Base-by-base conservation (phyloP, 192 early-diverging fungal genomes). In the Funneliformis geosporum region DNA sequence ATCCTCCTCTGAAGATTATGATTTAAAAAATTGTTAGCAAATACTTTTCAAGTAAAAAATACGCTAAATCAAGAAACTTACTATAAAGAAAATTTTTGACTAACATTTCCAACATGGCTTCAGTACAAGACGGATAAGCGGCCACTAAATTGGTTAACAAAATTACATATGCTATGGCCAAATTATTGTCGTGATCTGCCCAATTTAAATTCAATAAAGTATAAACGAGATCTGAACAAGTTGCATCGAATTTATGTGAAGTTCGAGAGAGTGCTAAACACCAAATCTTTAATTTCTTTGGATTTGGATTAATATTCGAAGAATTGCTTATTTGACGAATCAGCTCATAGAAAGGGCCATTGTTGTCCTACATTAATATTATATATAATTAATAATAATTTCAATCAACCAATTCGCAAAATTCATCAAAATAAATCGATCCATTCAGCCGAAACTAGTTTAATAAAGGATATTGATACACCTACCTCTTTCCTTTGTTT, bases 161-260 rank as follows among this genome's bases (percentile, higher is more conserved):
- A 25, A 50, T 72, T n/a, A 72, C 44, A 23, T 72, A 72, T 50
- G 39, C 39, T n/a, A 72, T 10, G 9, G n/a, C 70, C 25, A 72
- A 50, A 25, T 72, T 72, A 47, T 72, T 72, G 27, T 72, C 70
- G 14, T 72, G 43, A 47, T 39, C 16, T 47, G 44, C 21, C 70
- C 70, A 72, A 47, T 72, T 12, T 12, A 72, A n/a, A 40, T 72
- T 72, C 6, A 72, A 46, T 28, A 72, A 28, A 44, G 27, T 18
- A 47, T 72, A 27, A 16, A 72, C 25, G 10, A 72, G 44, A 47
- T 33, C 70, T n/a, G n/a, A 14, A 28, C 70, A 72, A 25, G 43
- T 47, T 9, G n/a, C 42, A 72, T 72, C 70, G 8, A 72, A 27
- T 23, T 40, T 23, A 11, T n/a, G 27, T 4, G 40, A 28, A 21